Percentiles rank a stretch among this genome's conserved stretches.
These are phyloP conservation scores for Diaporthe caulivora DNA, from an alignment of 2,329 filamentous ascomycete species.

Conservation along the genomic window DNA sequence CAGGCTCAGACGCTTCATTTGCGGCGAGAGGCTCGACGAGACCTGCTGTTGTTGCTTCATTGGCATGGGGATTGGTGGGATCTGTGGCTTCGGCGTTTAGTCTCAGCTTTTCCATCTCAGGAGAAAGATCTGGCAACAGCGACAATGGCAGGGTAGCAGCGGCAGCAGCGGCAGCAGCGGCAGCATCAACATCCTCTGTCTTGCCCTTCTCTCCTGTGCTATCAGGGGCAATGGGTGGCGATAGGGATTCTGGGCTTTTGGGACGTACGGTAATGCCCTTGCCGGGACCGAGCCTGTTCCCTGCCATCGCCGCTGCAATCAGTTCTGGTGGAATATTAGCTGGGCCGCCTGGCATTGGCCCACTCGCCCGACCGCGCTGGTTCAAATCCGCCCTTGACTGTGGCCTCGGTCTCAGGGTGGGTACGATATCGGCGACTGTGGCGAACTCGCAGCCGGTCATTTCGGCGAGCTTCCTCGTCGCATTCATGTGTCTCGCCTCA, in stretches of 20 bases:
- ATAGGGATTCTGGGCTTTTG: slow-evolving; percentile 31
- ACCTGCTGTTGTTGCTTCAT: slow-evolving; percentile 19
- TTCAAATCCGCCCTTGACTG: slow-evolving; percentile 34
- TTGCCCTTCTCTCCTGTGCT: slow-evolving; percentile 27
- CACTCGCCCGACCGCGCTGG: slow-evolving; percentile 39
- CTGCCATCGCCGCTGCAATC: slow-evolving; percentile 37
- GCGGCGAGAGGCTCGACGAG: slow-evolving; percentile 27
- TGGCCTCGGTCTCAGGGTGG: slow-evolving; percentile 33
- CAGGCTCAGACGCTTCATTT: slow-evolving; percentile 30
- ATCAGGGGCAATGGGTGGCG: slow-evolving; percentile 28
- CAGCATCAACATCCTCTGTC: neutral
- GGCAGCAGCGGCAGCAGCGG: slow-evolving; percentile 13
- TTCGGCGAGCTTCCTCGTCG: slow-evolving; percentile 78
- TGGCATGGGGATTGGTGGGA: slow-evolving; percentile 26
- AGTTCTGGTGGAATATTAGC: slow-evolving; percentile 34
- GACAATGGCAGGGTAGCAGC: slow-evolving; percentile 28
- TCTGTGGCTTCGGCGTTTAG: slow-evolving; percentile 39
- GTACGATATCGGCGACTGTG: slow-evolving; percentile 69
- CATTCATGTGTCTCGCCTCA: slow-evolving; percentile 75
- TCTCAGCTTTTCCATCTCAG: slow-evolving; percentile 38
- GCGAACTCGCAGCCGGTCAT: slow-evolving; percentile 80
- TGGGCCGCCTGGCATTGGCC: slow-evolving; percentile 42
- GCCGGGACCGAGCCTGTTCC: slow-evolving; percentile 29
- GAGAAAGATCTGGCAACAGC: slow-evolving; percentile 27
- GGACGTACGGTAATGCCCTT: slow-evolving; percentile 40